These are phyloP conservation scores for Inosperma sp. DNA, from an alignment of 768 basidiomycete genomes.

Conservation along the genomic window DNA sequence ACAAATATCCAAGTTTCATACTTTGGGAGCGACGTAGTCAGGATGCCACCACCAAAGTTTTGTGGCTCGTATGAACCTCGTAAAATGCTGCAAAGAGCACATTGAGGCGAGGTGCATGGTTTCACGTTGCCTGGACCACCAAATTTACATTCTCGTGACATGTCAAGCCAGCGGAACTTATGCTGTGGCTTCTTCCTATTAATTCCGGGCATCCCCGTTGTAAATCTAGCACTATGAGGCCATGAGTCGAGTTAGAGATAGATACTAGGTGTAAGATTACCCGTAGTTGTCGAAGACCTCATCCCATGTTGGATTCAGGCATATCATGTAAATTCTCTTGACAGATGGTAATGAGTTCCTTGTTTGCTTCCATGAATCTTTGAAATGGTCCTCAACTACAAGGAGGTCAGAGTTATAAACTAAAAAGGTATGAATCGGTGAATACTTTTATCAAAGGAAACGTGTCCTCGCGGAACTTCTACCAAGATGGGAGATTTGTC, in stretches of 20 bases:
- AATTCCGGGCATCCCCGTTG: neutral
- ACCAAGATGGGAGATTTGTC: slow-evolving; percentile 19
- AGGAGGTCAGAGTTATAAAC: neutral
- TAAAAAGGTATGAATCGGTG: neutral
- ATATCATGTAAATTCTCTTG: slow-evolving; percentile 14
- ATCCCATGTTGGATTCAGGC: neutral
- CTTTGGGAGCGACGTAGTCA: slow-evolving; percentile 15
- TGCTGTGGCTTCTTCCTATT: slow-evolving; percentile 16
- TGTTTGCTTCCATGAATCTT: neutral
- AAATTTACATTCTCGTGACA: slow-evolving; percentile 20
- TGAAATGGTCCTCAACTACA: slow-evolving; percentile 10
- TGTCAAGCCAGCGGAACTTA: slow-evolving; percentile 19
- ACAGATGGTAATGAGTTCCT: slow-evolving; percentile 7
- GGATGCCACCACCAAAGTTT: slow-evolving; percentile 13
- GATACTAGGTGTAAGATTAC: neutral
- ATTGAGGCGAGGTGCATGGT: slow-evolving; percentile 19
- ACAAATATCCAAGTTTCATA: neutral
- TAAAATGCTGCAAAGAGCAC: slow-evolving; percentile 22
- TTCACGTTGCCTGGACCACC: slow-evolving; percentile 22
- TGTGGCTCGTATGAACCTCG: slow-evolving; percentile 6
- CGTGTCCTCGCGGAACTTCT: slow-evolving; percentile 27
- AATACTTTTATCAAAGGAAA: slow-evolving; percentile 20
- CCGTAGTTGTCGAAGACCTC: slow-evolving; percentile 10
- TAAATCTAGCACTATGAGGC: neutral
- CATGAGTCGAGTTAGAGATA: neutral